Evolutionary conservation across 2,329 filamentous ascomycete species (phyloP).

Genomic region (Ophiocordyceps camponoti-rufipedis): DNA sequence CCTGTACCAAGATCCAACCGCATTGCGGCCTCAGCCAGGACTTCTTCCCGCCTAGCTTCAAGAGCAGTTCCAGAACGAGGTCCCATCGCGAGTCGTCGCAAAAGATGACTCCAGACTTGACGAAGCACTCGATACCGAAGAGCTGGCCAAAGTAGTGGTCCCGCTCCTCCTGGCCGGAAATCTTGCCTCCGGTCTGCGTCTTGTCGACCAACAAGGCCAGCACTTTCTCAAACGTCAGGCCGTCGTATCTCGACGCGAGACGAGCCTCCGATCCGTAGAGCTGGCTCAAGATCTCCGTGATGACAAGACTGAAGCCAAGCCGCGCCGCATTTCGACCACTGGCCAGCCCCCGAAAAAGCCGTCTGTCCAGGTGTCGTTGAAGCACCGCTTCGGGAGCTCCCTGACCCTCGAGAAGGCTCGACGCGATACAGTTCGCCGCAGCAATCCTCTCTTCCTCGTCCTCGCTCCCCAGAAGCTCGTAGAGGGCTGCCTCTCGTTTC

Average conservation of each 20-base stretch:
- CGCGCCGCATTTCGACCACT: constrained; percentile 80
- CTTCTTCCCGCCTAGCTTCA: constrained; percentile 62
- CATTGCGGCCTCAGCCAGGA: constrained; percentile 82
- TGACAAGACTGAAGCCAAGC: constrained; percentile 72
- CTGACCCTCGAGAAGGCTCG: constrained; percentile 31
- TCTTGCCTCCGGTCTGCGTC: constrained; percentile 32
- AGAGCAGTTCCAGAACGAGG: constrained; percentile 51
- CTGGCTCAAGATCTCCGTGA: constrained; percentile 64
- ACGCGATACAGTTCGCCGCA: constrained; percentile 40
- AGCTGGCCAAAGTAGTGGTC: constrained; percentile 73
- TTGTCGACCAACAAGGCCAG: constrained; percentile 35
- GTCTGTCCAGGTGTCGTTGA: constrained; percentile 40
- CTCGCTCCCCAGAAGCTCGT: constrained; percentile 42
- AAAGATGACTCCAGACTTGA: constrained; percentile 61
- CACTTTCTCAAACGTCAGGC: constrained; percentile 36
- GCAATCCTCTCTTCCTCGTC: constrained; percentile 35
- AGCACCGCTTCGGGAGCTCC: constrained; percentile 33
- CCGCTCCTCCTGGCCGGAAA: constrained; percentile 56
- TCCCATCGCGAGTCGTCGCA: constrained; percentile 40
- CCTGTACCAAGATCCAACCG: constrained; percentile 62
- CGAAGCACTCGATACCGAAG: constrained; percentile 73
- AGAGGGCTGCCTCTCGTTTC: constrained; percentile 38
- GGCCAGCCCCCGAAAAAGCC: constrained; percentile 72
- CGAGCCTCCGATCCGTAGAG: constrained; percentile 37
- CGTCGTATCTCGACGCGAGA: constrained; percentile 27